Conservation (phyloP, 2,329 filamentous ascomycete species). For the Colletotrichum gigasporum region DNA sequence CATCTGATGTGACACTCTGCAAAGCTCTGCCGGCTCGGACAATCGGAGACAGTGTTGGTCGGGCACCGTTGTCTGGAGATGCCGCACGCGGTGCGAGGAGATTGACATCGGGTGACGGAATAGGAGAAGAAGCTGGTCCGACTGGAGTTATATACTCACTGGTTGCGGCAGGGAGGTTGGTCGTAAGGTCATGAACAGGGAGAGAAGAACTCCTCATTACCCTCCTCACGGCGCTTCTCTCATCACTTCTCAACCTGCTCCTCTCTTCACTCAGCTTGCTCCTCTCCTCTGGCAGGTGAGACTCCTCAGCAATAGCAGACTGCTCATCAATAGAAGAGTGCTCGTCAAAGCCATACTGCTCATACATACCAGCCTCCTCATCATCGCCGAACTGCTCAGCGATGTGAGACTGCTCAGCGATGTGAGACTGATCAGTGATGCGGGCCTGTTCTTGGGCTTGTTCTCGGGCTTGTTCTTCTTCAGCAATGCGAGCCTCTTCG, state of each 20-base stretch:
- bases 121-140: slow-evolving; percentile 48
- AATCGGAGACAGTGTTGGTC: slow-evolving; percentile 64
- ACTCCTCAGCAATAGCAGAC: not conserved
- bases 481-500: too few species aligned
- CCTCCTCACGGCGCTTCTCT: not conserved
- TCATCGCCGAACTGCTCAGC: too few species aligned
- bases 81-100: slow-evolving; percentile 32
- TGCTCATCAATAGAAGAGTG: too few species aligned
- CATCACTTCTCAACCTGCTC: not conserved
- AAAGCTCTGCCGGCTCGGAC: slow-evolving; percentile 66
- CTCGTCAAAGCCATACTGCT: too few species aligned
- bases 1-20: slow-evolving; percentile 67
- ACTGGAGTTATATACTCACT: slow-evolving; percentile 44
- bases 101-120: slow-evolving; percentile 32
- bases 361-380: not conserved
- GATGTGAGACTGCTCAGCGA: too few species aligned
- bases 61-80: slow-evolving; percentile 40
- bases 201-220: slow-evolving; percentile 18
- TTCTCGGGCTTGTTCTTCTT: not conserved
- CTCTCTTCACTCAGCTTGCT: not conserved
- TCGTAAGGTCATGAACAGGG: slow-evolving; percentile 15
- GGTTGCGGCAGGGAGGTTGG: not conserved
- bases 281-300: not conserved
- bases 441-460: not conserved
- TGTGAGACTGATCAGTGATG: too few species aligned